Conservation (phyloP, 2,329 filamentous ascomycete species). For the Neophaeococcomyces aloes region DNA sequence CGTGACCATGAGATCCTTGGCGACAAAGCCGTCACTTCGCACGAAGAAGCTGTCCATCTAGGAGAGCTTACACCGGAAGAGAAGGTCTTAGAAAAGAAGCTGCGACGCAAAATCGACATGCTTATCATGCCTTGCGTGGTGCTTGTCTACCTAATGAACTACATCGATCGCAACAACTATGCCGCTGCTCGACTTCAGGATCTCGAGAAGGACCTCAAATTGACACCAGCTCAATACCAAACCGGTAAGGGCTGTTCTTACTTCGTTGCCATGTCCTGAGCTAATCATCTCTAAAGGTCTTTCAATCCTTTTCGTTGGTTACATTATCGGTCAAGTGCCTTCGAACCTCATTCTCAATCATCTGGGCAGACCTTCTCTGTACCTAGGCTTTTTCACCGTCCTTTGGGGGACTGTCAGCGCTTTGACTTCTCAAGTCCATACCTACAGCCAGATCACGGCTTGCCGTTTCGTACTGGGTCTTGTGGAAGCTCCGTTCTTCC, state of each 20-base stretch:
- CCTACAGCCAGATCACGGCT: conserved; percentile 33
- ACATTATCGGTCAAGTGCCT: conserved; percentile 47
- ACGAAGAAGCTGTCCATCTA: conserved; percentile 20
- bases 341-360: conserved; percentile 26
- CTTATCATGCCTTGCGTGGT: conserved; percentile 30
- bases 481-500: conserved; percentile 20
- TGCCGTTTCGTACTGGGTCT: conserved; percentile 37
- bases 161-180: conserved; percentile 28
- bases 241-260: conserved; percentile 20
- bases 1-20: conserved; percentile 18
- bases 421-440: conserved; percentile 33
- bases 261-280: neutral
- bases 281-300: conserved; percentile 22
- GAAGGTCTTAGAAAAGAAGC: conserved; percentile 27
- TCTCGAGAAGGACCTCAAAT: conserved; percentile 11
- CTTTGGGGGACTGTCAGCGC: conserved; percentile 39
- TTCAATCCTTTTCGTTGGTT: conserved; percentile 42
- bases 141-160: conserved; percentile 46
- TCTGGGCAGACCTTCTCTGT: conserved; percentile 35
- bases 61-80: conserved; percentile 25
- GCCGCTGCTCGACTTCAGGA: conserved; percentile 13
- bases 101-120: conserved; percentile 29
- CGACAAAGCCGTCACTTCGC: conserved; percentile 16
- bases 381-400: conserved; percentile 34
- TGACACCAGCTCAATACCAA: conserved; percentile 4